A percentile compares a stretch with the other conserved stretches of the same genome.
These are phyloP conservation scores for Mortierella sp. DNA, from an alignment of 371 early-diverging fungal species.

Conservation along the genomic window DNA sequence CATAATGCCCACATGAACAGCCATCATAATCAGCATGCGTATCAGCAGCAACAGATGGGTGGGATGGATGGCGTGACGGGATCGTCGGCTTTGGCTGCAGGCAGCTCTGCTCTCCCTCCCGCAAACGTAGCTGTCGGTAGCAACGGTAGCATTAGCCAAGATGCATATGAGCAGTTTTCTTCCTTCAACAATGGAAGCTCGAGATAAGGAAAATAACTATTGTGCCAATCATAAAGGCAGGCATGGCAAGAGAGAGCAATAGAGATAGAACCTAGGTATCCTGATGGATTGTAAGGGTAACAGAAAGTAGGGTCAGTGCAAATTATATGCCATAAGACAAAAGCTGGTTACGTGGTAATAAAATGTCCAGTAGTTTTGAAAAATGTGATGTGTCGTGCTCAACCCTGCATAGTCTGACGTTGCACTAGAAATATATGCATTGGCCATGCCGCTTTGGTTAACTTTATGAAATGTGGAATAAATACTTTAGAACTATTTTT, in stretches of 20 bases:
- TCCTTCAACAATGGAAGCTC: slow-evolving; percentile 25
- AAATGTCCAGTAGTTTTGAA: no score
- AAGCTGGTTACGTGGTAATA: not conserved
- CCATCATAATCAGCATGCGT: slow-evolving; percentile 40
- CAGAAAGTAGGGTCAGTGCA: not conserved
- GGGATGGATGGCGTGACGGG: slow-evolving; percentile 45
- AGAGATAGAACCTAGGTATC: not conserved
- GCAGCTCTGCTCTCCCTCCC: slow-evolving; percentile 46
- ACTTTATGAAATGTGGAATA: not conserved
- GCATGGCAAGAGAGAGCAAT: not conserved
- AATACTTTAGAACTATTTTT: no score
- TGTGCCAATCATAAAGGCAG: not conserved
- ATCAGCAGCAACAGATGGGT: slow-evolving; percentile 44
- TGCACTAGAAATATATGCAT: not conserved
- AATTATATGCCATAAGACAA: not conserved
- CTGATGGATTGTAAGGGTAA: not conserved
- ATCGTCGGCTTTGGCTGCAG: slow-evolving; percentile 52
- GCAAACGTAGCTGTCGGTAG: slow-evolving; percentile 33
- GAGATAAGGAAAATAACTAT: slow-evolving; percentile 10
- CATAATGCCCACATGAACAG: slow-evolving; percentile 20
- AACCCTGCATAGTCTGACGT: no score
- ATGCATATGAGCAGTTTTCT: slow-evolving; percentile 39
- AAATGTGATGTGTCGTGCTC: no score
- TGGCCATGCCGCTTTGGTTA: not conserved
- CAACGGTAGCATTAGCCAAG: slow-evolving; percentile 32